Evolutionary conservation across 2,329 filamentous ascomycete genomes (phyloP).

Genomic region (Trichophyton mentagrophytes): DNA sequence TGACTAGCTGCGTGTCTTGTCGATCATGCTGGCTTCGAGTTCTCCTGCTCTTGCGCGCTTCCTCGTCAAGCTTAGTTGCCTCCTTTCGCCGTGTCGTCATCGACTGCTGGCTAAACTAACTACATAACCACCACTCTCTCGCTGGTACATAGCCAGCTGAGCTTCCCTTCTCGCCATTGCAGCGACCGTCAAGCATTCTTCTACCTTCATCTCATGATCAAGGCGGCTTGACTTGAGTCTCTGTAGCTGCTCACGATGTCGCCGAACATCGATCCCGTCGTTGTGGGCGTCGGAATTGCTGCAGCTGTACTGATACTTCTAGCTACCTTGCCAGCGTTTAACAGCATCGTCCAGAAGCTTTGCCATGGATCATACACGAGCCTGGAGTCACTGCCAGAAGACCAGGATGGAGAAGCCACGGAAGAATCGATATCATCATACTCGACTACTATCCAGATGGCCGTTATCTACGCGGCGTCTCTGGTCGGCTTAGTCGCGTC

Average conservation of each 20-base stretch:
- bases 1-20: background rate
- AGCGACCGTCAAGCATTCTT: no score
- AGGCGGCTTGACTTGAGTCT: background rate
- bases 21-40: no score
- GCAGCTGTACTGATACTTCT: background rate
- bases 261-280: background rate
- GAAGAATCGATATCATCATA: background rate
- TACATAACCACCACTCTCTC: no score
- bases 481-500: background rate
- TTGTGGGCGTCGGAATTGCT: background rate
- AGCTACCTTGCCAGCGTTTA: background rate
- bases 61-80: background rate
- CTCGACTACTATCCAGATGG: background rate
- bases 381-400: background rate
- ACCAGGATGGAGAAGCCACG: constrained; percentile 4
- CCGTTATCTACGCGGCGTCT: background rate
- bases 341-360: constrained; percentile 1
- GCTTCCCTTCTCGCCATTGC: no score
- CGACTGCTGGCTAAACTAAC: no score
- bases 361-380: background rate
- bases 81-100: background rate
- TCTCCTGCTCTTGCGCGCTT: no score
- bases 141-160: no score
- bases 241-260: background rate
- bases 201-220: background rate